These are phyloP conservation scores for Lachancea waltii DNA, from an alignment of 805 yeast genomes.

Conservation along the genomic window DNA sequence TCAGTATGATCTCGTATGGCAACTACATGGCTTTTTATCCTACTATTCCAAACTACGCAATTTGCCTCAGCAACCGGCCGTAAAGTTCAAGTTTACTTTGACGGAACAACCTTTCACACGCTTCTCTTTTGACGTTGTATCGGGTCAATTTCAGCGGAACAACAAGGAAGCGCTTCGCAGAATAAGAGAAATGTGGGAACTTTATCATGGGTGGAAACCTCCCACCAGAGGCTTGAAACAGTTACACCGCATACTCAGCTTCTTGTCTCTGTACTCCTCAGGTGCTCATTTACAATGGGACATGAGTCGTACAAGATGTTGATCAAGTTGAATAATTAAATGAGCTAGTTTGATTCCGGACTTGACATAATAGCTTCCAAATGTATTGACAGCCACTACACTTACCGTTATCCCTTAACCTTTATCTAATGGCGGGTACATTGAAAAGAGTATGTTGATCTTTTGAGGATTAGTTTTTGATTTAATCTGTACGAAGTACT, in stretches of 20 bases:
- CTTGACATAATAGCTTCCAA: too few species aligned
- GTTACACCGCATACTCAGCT: constrained; percentile 27
- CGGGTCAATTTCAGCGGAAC: constrained; percentile 19
- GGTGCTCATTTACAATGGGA: constrained; percentile 3
- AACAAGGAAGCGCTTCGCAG: constrained; percentile 23
- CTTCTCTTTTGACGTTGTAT: constrained; percentile 16
- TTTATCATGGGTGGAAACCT: constrained; percentile 30
- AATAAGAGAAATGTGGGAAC: constrained; percentile 23
- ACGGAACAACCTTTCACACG: constrained; percentile 10
- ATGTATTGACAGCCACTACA: too few species aligned
- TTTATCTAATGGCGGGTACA: constrained; percentile 3
- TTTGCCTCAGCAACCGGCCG: constrained; percentile 21
- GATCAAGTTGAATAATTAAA: not conserved
- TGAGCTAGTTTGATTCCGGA: constrained; percentile 2
- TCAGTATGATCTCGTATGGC: constrained; percentile 39
- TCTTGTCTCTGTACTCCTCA: constrained; percentile 25
- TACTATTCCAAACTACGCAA: constrained; percentile 31
- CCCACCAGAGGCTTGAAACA: constrained; percentile 30
- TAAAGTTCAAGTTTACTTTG: constrained; percentile 3
- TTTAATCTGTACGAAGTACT: not conserved
- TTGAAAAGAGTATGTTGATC: constrained; percentile 7
- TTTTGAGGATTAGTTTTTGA: too few species aligned
- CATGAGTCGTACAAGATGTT: constrained; percentile 2
- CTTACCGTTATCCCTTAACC: too few species aligned
- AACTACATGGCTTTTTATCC: constrained; percentile 35